phyloP scores from a whole-genome alignment of 805 yeast genomes.

The Priceomyces medius region DNA sequence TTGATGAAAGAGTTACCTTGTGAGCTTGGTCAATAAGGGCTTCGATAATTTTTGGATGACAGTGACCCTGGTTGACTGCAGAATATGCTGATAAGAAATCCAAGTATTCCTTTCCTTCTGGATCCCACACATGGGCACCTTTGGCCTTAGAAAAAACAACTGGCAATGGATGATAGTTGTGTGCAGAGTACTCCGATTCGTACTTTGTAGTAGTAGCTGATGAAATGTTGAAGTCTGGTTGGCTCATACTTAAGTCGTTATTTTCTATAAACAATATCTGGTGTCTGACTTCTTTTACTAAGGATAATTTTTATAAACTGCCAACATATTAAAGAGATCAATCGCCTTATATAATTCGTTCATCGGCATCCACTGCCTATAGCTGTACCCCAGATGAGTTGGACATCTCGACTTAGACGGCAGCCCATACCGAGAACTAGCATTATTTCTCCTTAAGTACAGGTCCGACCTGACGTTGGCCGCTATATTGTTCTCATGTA shows the following conservation, averaged over 20 bases:
- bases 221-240: slow-evolving; percentile 49
- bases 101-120: slow-evolving; percentile 90
- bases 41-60: slow-evolving; percentile 86
- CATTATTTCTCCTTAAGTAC: too few relatives aligned
- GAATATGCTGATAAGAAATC: slow-evolving; percentile 94
- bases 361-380: slow-evolving; percentile 19
- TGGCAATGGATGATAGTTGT: slow-evolving; percentile 95
- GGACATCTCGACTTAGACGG: not conserved
- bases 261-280: too few relatives aligned
- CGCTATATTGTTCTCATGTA: too few relatives aligned
- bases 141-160: slow-evolving; percentile 83
- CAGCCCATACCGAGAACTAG: slow-evolving; percentile 3
- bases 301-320: too few relatives aligned
- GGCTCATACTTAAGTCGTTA: slow-evolving; percentile 21
- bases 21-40: slow-evolving; percentile 89
- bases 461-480: too few relatives aligned
- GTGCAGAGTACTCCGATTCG: slow-evolving; percentile 86
- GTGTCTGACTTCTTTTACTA: too few relatives aligned
- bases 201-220: slow-evolving; percentile 62
- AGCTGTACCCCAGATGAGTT: slow-evolving; percentile 10
- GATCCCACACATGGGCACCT: slow-evolving; percentile 98
- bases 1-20: slow-evolving; percentile 77
- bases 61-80: slow-evolving; percentile 97
- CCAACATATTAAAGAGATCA: not conserved
- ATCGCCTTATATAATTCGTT: slow-evolving; percentile 4